Conservation (phyloP, 805 yeast species). For the Pichia phayaonensis region DNA sequence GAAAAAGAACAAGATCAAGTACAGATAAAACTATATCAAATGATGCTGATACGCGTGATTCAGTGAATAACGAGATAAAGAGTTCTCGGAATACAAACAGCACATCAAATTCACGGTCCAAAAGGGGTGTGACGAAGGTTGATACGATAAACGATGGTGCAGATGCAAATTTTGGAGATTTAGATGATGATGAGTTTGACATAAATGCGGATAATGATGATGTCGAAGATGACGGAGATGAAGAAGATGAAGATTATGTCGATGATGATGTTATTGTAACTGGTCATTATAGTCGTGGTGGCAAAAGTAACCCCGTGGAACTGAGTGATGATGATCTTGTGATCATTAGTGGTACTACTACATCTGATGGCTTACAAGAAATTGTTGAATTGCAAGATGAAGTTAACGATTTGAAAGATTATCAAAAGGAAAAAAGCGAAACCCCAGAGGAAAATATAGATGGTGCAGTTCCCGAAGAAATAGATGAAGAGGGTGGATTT, state of each 20-base stretch:
- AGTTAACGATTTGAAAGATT: conserved; percentile 18
- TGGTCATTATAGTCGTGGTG: conserved; percentile 23
- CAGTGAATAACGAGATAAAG: neutral
- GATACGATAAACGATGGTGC: neutral
- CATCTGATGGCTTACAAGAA: neutral
- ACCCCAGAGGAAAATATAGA: conserved; percentile 30
- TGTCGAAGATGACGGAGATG: conserved; percentile 10
- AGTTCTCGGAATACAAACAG: neutral
- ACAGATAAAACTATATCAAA: neutral
- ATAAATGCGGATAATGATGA: conserved; percentile 10
- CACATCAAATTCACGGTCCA: neutral
- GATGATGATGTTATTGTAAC: conserved; percentile 33
- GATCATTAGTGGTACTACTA: neutral
- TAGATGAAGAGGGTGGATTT: conserved; percentile 33
- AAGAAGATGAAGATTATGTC: conserved; percentile 33
- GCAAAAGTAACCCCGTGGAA: conserved; percentile 34
- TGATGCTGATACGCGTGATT: neutral
- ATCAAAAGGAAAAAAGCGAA: neutral
- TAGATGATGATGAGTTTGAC: conserved; percentile 1
- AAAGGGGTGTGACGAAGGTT: neutral
- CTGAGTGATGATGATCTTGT: conserved; percentile 14
- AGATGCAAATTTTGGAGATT: neutral
- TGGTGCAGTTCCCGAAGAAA: conserved; percentile 22
- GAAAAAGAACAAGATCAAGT: neutral
- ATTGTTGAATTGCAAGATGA: conserved; percentile 11